phyloP scores from a whole-genome alignment of 2,329 filamentous ascomycete genomes.

The Sphaerulina vaccinii region DNA sequence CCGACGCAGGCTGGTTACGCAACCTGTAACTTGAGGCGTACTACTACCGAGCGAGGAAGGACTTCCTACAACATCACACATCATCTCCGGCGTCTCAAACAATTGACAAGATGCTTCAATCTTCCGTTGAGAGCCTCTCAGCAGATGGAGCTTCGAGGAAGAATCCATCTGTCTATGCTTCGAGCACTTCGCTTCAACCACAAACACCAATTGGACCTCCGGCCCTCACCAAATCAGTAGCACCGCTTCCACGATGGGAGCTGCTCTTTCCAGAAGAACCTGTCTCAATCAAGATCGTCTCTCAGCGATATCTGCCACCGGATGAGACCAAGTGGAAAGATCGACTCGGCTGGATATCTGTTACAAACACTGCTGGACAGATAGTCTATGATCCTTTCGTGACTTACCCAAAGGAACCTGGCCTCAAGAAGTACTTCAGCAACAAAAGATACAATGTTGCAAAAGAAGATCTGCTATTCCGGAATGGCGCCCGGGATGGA shows the following conservation, averaged over 20 bases:
- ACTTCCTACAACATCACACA: neutral
- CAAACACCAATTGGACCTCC: neutral
- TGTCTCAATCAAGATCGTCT: conserved; percentile 11
- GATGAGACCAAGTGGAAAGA: neutral
- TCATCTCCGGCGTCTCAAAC: neutral
- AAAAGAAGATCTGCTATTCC: conserved; percentile 6
- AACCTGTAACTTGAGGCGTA: neutral
- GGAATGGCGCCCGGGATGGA: conserved; percentile 5
- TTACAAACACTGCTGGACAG: conserved; percentile 12
- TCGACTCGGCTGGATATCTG: conserved; percentile 10
- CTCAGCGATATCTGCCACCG: conserved; percentile 8
- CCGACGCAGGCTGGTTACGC: neutral
- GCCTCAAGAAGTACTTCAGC: conserved; percentile 5
- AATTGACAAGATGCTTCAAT: conserved; percentile 3
- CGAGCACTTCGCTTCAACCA: conserved; percentile 2
- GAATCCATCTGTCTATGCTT: neutral
- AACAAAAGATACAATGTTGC: conserved; percentile 8
- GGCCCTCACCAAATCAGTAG: conserved; percentile 1
- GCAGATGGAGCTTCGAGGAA: neutral
- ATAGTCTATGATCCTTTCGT: conserved; percentile 11
- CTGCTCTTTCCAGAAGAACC: conserved; percentile 8
- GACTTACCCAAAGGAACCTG: conserved; percentile 11
- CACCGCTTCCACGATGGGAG: conserved; percentile 9
- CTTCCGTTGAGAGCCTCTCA: conserved; percentile 1
- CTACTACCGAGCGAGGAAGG: neutral